Conservation (phyloP, 768 basidiomycete species). For the Rhodotorula graminis region DNA sequence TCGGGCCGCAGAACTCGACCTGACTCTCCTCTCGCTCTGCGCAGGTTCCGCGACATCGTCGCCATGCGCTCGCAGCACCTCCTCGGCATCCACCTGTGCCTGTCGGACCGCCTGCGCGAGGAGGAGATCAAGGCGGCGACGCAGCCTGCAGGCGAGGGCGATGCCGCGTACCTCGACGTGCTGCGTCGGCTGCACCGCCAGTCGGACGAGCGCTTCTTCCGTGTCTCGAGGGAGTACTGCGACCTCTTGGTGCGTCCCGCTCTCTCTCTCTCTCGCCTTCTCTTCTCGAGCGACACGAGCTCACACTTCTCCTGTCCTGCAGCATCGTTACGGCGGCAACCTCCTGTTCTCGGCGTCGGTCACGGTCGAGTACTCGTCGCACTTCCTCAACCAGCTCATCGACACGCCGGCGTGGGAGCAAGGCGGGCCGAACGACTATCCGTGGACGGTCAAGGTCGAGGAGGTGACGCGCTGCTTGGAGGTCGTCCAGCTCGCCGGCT, state of each 20-base stretch:
- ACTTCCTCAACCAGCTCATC: constrained; percentile 18
- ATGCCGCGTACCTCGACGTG: constrained; percentile 5
- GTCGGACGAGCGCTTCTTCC: constrained; percentile 11
- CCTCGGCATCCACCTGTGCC: constrained; percentile 11
- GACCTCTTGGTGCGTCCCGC: constrained; percentile 5
- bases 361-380: constrained; percentile 13
- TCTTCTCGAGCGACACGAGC: not conserved
- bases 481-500: not conserved
- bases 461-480: constrained; percentile 12
- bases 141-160: not conserved
- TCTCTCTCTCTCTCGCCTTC: not conserved
- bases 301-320: not conserved
- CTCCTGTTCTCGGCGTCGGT: constrained; percentile 10
- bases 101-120: constrained; percentile 11
- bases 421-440: constrained; percentile 6
- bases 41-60: constrained; percentile 30
- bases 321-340: constrained; percentile 8
- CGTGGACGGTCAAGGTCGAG: constrained; percentile 14
- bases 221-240: constrained; percentile 15
- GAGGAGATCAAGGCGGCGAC: constrained; percentile 3
- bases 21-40: not conserved
- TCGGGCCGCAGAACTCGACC: not conserved
- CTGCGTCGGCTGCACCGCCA: constrained; percentile 5
- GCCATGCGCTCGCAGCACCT: constrained; percentile 20
- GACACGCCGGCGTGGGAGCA: constrained; percentile 22